Percentiles rank a stretch among this genome's conserved stretches.
phyloP scores from a whole-genome alignment of 2,329 filamentous ascomycete genomes.

The Sporothrix curviconia region DNA sequence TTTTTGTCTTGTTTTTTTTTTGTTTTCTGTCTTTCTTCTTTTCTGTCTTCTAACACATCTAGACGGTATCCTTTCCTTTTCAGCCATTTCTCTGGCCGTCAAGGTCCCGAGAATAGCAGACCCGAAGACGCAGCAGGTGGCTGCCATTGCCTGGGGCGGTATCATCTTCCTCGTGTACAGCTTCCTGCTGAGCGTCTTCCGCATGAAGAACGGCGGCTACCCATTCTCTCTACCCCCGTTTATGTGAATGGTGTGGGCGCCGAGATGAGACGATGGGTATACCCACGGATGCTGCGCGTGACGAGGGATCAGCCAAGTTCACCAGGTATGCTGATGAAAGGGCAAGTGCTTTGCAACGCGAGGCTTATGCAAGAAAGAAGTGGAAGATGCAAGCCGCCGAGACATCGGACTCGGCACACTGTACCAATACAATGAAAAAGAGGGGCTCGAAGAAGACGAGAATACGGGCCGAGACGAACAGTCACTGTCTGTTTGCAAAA shows the following conservation, averaged over 20 bases:
- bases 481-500: too few species aligned
- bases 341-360: too few species aligned
- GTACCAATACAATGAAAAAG: too few species aligned
- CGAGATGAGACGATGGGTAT: background rate
- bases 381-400: too few species aligned
- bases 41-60: background rate
- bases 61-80: constrained; percentile 73
- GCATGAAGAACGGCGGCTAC: constrained; percentile 90
- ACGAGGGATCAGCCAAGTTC: too few species aligned
- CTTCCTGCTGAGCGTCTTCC: constrained; percentile 88
- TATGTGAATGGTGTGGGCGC: constrained; percentile 35
- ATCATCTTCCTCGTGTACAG: constrained; percentile 82
- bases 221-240: constrained; percentile 93
- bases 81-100: constrained; percentile 80
- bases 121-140: constrained; percentile 68
- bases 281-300: too few species aligned
- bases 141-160: constrained; percentile 71
- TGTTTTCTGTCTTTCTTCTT: background rate
- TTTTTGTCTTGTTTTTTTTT: too few species aligned
- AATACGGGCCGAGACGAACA: too few species aligned
- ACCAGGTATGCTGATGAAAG: too few species aligned
- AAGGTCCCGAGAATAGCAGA: constrained; percentile 88
- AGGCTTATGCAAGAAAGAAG: too few species aligned
- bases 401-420: too few species aligned
- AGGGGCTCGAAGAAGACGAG: too few species aligned